Percentiles rank a stretch among this genome's conserved stretches.
Evolutionary conservation across 108 stramenopile genomes (phyloP).

Genomic region (Phaeodactylum tricornutum): DNA sequence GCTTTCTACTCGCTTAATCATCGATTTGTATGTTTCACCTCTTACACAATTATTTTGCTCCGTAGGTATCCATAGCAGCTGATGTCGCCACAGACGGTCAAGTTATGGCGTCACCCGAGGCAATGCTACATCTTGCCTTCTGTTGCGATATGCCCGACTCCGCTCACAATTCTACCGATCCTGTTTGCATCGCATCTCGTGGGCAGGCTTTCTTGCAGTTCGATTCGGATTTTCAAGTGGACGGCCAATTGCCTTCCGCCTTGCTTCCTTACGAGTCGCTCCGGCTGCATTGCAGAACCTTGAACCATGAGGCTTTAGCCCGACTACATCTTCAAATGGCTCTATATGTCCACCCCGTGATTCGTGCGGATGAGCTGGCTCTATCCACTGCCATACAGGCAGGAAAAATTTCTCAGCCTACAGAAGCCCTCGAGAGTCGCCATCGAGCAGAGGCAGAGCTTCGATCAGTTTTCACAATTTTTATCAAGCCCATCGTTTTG

Average conservation of each 20-base stretch:
- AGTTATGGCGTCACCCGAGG: slow-evolving; percentile 22
- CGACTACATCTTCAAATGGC: slow-evolving; percentile 47
- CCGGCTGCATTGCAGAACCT: slow-evolving; percentile 11
- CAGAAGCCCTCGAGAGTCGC: slow-evolving; percentile 11
- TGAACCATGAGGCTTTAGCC: slow-evolving; percentile 24
- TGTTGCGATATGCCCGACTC: slow-evolving; percentile 5
- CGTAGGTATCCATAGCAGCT: slow-evolving; percentile 15
- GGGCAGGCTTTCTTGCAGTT: neutral
- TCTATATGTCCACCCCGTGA: slow-evolving; percentile 68
- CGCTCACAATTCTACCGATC: neutral
- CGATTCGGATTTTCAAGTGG: no score
- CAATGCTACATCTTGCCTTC: slow-evolving; percentile 5
- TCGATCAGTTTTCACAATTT: slow-evolving; percentile 22
- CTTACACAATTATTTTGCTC: neutral
- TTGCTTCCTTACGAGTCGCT: slow-evolving; percentile 8
- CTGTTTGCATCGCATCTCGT: slow-evolving; percentile 1
- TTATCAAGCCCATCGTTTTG: slow-evolving; percentile 13
- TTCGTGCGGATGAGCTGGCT: slow-evolving; percentile 53
- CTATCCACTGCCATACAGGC: slow-evolving; percentile 9
- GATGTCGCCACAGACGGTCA: slow-evolving; percentile 15
- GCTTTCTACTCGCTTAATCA: slow-evolving; percentile 25
- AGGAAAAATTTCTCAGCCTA: slow-evolving; percentile 8
- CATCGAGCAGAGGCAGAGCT: slow-evolving; percentile 33
- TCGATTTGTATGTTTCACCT: neutral
- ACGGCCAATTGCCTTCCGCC: no score